A percentile compares a stretch with the other conserved stretches of the same genome.
phyloP scores from a whole-genome alignment of 306 rosid genomes.

The Inga laurina region DNA sequence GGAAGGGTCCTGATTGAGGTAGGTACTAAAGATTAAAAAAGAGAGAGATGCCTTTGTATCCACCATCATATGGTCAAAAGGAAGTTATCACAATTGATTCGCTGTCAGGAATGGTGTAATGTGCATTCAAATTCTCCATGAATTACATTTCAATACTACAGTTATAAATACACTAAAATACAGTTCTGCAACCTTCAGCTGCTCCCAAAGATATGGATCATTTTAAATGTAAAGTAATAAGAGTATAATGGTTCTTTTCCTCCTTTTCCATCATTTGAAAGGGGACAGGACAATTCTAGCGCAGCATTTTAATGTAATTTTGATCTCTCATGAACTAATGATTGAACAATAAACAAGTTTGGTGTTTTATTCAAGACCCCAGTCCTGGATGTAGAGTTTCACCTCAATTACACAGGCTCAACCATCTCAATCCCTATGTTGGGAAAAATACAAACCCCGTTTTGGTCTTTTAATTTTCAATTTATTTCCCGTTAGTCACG shows the following conservation, averaged over 20 bases:
- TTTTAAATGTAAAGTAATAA: neutral
- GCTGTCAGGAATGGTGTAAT: neutral
- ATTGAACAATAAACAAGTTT: neutral
- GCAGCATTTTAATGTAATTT: neutral
- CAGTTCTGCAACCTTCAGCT: neutral
- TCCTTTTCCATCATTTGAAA: neutral
- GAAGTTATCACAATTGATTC: constrained; percentile 7
- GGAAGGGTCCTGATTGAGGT: constrained; percentile 61
- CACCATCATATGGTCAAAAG: neutral
- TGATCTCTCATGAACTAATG: neutral
- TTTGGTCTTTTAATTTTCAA: neutral
- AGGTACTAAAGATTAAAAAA: constrained; percentile 31
- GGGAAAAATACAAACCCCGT: neutral
- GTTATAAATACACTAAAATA: neutral
- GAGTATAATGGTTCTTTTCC: neutral
- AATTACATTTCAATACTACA: neutral
- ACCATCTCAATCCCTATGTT: neutral
- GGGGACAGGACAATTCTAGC: neutral
- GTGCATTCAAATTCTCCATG: neutral
- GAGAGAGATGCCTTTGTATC: neutral
- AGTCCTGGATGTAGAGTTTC: neutral
- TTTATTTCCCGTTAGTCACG: neutral
- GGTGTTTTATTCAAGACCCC: neutral
- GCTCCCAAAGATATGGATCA: neutral
- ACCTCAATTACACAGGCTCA: neutral